These are phyloP conservation scores for Aspergillus spinulosporus DNA, from an alignment of 2,329 filamentous ascomycete genomes.

Conservation along the genomic window DNA sequence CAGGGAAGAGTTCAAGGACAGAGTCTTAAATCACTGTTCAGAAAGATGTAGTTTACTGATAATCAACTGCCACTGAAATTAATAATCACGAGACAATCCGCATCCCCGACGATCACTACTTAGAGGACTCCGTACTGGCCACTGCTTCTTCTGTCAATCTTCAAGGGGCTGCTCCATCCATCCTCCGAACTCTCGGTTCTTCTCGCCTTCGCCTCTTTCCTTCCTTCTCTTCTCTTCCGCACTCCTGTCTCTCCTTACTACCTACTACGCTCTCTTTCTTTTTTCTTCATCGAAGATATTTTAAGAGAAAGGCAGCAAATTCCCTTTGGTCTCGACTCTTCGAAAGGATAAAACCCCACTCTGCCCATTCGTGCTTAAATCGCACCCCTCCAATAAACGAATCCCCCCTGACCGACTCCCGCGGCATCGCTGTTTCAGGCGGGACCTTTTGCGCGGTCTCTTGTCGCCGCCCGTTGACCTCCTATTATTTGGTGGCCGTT, in stretches of 20 bases:
- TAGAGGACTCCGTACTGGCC: neutral
- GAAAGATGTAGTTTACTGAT: neutral
- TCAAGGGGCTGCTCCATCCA: constrained; percentile 9
- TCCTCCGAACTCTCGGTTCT: neutral
- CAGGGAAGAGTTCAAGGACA: neutral
- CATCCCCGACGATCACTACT: constrained; percentile 11
- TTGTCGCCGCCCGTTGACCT: constrained; percentile 10
- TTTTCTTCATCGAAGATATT: neutral
- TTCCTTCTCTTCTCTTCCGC: constrained; percentile 6
- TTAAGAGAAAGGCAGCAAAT: neutral
- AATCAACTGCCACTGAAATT: no score
- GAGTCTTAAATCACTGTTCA: neutral
- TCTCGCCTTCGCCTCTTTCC: neutral
- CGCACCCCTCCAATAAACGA: constrained; percentile 18
- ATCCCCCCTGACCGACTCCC: constrained; percentile 20
- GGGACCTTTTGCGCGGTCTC: constrained; percentile 12
- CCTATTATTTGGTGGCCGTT: constrained; percentile 3
- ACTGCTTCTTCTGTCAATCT: constrained; percentile 5
- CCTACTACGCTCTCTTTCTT: constrained; percentile 1
- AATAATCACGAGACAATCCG: neutral
- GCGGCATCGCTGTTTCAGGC: constrained; percentile 28
- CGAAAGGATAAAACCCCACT: neutral
- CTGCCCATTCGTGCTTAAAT: constrained; percentile 15
- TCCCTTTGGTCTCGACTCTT: neutral
- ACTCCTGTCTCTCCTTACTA: constrained; percentile 10